Percentiles rank a stretch among this genome's conserved stretches.
These are phyloP conservation scores for Flaveria linearis DNA, from an alignment of 129 eudicot genomes.

Conservation along the genomic window DNA sequence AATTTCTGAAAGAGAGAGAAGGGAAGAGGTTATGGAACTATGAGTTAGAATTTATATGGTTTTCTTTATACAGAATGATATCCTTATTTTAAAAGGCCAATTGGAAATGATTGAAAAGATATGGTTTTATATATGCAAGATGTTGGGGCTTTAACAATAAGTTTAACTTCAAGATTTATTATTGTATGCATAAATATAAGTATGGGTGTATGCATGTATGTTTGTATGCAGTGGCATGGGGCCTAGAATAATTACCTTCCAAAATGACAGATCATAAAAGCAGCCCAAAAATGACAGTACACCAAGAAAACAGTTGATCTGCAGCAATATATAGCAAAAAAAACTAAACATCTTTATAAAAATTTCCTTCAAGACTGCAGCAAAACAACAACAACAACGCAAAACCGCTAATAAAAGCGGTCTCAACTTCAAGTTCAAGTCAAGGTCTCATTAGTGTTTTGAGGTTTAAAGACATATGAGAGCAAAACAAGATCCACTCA, in stretches of 20 bases:
- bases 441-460: not conserved
- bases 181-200: not conserved
- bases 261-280: not conserved
- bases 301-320: constrained; percentile 5
- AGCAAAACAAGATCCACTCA: too few species aligned
- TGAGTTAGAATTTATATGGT: not conserved
- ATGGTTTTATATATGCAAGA: not conserved
- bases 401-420: not conserved
- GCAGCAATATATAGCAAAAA: not conserved
- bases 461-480: too few species aligned
- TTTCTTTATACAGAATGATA: not conserved
- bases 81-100: constrained; percentile 4
- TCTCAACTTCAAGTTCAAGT: constrained; percentile 2
- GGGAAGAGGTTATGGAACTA: not conserved
- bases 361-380: not conserved
- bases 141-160: not conserved
- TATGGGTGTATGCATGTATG: not conserved
- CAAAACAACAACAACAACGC: not conserved
- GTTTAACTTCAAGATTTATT: not conserved
- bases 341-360: not conserved
- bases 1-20: not conserved
- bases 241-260: constrained; percentile 10
- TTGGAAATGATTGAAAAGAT: not conserved
- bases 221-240: constrained; percentile 1
- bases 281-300: not conserved